Base-by-base conservation (phyloP, 129 eudicot species). In the Helianthus tuberosus region DNA sequence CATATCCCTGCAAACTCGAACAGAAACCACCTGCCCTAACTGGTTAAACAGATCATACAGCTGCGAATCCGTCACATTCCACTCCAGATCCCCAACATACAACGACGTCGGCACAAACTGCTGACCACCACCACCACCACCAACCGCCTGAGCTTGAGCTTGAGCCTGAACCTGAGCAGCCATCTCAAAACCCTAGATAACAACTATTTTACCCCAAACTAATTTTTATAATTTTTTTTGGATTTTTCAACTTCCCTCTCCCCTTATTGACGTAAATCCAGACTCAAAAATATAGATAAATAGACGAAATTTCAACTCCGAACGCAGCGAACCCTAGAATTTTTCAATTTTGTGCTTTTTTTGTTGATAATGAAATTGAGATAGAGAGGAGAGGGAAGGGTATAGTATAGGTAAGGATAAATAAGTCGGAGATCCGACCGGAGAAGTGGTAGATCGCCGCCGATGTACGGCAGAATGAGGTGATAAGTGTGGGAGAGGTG, bases 161-260 rank as follows among this genome's bases (percentile, higher is more conserved):
- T 65, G 79, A 64, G 57, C 73, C 44, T 65, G 79, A 64, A 81
- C 86, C 80, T 84, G 88, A 75, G 85, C 80, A 57, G 89, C 92
- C 89, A 83, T 85, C 74, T 70, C 84, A 44, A 66, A 80, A 75
- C 77, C 82, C 77, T 60, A 49, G 64, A 10, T 52, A 66, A 10
- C 65, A 32, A 32, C 36, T 32, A 32, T n/a, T 53, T 68, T 82
- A 72, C 49, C 39, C 43, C 65, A 44, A 58, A 7, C 16, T 57
- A 76, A 39, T 53, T 39, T 68, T 59, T 73, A 65, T 0, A 49
- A 2, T 32, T 52, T 72, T 77, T 55, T 85, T 80, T 52, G 17
- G 55, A 14, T 78, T 61, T 68, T 48, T n/a, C 23, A 6, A 20
- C 92, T 84, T 84, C 96, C 96, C 90, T 87, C 92, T 84, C 92